phyloP scores from a whole-genome alignment of 441 rosid genomes.

The Populus hybrid region DNA sequence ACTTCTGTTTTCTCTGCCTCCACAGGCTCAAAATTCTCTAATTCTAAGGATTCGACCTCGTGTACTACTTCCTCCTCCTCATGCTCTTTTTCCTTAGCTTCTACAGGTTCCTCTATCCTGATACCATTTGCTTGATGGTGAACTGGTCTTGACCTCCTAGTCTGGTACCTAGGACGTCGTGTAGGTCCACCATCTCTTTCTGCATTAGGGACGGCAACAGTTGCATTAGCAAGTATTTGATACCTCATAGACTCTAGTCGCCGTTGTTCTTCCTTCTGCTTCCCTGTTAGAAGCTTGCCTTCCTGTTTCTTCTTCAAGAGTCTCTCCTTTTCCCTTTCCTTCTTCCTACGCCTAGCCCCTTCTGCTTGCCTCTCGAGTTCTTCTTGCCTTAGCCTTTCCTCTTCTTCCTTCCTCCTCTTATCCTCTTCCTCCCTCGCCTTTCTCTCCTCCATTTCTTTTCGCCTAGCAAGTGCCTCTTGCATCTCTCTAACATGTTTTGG shows the following conservation, averaged over 20 bases:
- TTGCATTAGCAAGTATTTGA: conserved; percentile 65
- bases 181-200: conserved; percentile 56
- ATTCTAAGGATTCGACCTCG: conserved; percentile 45
- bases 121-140: conserved; percentile 55
- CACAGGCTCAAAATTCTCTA: conserved; percentile 26
- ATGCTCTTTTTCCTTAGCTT: conserved; percentile 40
- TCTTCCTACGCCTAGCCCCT: conserved; percentile 85
- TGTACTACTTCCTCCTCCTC: conserved; percentile 16
- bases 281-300: conserved; percentile 85
- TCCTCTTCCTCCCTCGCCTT: conserved; percentile 90
- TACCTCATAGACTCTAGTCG: conserved; percentile 85
- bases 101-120: conserved; percentile 46
- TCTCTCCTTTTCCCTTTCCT: conserved; percentile 91
- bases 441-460: conserved; percentile 80
- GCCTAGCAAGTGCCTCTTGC: conserved; percentile 88
- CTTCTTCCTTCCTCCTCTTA: conserved; percentile 83
- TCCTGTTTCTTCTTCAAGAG: conserved; percentile 81
- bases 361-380: conserved; percentile 94
- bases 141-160: conserved; percentile 27
- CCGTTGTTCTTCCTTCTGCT: conserved; percentile 86
- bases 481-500: conserved; percentile 96
- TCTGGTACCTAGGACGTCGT: conserved; percentile 75
- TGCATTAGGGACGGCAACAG: conserved; percentile 37
- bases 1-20: too few relatives aligned
- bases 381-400: conserved; percentile 79